phyloP scores from a whole-genome alignment of 805 yeast species.

The Kuraishia molischiana region DNA sequence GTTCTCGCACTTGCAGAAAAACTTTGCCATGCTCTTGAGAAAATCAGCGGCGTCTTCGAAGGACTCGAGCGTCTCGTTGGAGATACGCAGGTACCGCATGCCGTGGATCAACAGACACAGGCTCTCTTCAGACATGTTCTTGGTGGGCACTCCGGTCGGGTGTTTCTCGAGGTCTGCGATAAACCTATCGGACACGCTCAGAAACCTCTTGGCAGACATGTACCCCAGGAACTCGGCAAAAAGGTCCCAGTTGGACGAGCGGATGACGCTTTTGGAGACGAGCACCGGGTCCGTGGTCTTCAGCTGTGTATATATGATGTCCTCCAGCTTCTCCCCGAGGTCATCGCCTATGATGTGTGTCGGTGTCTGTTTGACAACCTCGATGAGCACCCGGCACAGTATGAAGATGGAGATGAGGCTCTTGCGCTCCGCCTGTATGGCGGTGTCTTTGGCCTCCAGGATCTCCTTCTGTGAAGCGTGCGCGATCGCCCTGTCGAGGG shows the following conservation, averaged over 20 bases:
- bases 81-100: conserved; percentile 75
- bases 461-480: conserved; percentile 8
- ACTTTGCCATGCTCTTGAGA: conserved; percentile 75
- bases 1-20: conserved; percentile 58
- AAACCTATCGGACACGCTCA: conserved; percentile 87
- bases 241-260: conserved; percentile 90
- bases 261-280: conserved; percentile 57
- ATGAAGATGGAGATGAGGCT: conserved; percentile 82
- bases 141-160: conserved; percentile 38
- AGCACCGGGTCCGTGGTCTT: conserved; percentile 76
- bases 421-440: conserved; percentile 78
- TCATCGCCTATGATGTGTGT: conserved; percentile 67
- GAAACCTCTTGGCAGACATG: conserved; percentile 77
- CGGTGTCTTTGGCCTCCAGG: conserved; percentile 45
- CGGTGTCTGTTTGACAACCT: conserved; percentile 83
- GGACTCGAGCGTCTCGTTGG: conserved; percentile 77
- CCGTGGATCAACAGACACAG: conserved; percentile 77
- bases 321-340: conserved; percentile 76
- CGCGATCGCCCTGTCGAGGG: conserved; percentile 28
- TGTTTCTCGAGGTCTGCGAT: conserved; percentile 85
- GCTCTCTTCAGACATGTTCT: conserved; percentile 34
- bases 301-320: conserved; percentile 84
- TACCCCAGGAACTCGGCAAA: conserved; percentile 84
- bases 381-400: conserved; percentile 84
- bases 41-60: conserved; percentile 94